phyloP scores from a whole-genome alignment of 176 grass and related monocot species.

The Guadua angustifolia region DNA sequence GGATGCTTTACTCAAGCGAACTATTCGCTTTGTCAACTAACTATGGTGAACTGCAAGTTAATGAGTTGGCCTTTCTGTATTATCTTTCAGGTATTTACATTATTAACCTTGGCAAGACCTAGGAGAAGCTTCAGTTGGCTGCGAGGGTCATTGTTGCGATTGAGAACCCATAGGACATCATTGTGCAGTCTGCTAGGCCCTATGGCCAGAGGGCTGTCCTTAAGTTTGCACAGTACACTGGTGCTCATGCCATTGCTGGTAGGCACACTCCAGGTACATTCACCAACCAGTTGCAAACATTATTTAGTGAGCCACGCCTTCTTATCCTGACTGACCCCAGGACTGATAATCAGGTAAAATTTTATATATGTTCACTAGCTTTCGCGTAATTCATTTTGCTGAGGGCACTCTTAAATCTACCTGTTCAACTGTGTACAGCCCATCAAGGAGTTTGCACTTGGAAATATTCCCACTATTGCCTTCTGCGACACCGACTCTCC shows the following conservation, averaged over 20 bases:
- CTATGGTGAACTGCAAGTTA: not conserved
- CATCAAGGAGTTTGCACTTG: conserved; percentile 89
- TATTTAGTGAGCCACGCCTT: conserved; percentile 88
- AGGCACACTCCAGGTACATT: conserved; percentile 99
- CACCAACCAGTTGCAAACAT: conserved; percentile 89
- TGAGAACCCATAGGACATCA: conserved; percentile 91
- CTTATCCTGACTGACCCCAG: conserved; percentile 94
- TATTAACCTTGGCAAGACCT: conserved; percentile 86
- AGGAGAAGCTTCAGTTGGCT: conserved; percentile 85
- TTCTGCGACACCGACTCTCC: conserved; percentile 95
- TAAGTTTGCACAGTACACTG: conserved; percentile 95
- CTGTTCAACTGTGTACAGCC: conserved; percentile 55
- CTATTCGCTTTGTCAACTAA: not conserved
- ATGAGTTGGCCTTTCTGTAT: not conserved
- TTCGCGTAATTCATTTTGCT: not conserved
- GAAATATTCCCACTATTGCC: conserved; percentile 91
- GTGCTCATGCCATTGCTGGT: conserved; percentile 80
- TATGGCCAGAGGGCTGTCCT: conserved; percentile 86
- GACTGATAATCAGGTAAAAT: conserved; percentile 79
- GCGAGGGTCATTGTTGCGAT: conserved; percentile 83
- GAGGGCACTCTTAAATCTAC: not conserved
- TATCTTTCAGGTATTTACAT: conserved; percentile 70
- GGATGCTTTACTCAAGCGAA: not conserved
- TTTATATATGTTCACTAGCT: conserved; percentile 7
- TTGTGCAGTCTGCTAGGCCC: conserved; percentile 90